Evolutionary conservation across 768 basidiomycete species (phyloP).

Genomic region (Daedaleopsis nitida): DNA sequence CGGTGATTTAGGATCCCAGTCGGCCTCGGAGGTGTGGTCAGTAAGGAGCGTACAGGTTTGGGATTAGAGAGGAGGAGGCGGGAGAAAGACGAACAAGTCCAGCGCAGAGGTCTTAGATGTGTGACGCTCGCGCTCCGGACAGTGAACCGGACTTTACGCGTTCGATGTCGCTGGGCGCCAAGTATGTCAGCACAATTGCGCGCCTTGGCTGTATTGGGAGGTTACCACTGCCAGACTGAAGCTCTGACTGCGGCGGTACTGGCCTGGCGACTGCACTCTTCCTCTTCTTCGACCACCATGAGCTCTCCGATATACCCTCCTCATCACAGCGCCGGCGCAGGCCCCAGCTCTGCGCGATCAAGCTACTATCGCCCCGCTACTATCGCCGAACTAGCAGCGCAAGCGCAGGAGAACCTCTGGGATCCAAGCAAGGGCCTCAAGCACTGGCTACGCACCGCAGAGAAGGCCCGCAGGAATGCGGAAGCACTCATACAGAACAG

Average conservation of each 20-base stretch:
- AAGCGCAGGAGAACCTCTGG: constrained; percentile 56
- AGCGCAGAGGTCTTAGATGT: background rate
- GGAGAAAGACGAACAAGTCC: background rate
- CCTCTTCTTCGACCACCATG: constrained; percentile 22
- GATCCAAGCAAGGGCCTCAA: constrained; percentile 64
- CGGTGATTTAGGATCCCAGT: background rate
- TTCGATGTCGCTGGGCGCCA: no score
- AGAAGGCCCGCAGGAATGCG: constrained; percentile 59
- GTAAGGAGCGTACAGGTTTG: constrained; percentile 1
- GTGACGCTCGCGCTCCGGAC: background rate
- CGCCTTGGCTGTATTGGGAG: no score
- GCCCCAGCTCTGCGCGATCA: constrained; percentile 2
- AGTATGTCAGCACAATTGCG: no score
- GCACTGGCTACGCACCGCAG: constrained; percentile 64
- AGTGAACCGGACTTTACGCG: background rate
- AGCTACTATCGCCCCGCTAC: constrained; percentile 48
- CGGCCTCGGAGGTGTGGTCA: background rate
- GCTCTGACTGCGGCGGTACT: constrained; percentile 17
- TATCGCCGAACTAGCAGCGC: constrained; percentile 67
- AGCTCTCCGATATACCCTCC: constrained; percentile 22
- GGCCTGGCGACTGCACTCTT: background rate
- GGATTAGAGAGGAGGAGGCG: background rate
- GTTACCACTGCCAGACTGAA: background rate
- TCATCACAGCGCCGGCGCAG: constrained; percentile 3
- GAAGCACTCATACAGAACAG: constrained; percentile 47